These are phyloP conservation scores for Rhodotorula babjevae DNA, from an alignment of 768 basidiomycete species.

Conservation along the genomic window DNA sequence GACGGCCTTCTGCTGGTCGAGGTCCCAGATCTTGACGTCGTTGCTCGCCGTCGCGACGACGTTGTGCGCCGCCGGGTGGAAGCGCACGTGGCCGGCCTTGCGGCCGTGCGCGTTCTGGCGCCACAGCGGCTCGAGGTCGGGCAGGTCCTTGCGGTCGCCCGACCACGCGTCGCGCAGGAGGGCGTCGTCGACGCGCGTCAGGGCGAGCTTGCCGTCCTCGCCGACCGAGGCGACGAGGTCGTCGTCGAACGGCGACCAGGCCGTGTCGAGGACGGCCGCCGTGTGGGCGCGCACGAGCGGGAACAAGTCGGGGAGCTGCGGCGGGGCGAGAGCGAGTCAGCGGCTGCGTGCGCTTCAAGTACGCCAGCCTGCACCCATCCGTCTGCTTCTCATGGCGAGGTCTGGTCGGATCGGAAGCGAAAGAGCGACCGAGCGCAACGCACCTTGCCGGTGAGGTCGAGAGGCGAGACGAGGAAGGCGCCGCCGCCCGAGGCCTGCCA, in stretches of 20 bases:
- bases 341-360: slow-evolving; percentile 52
- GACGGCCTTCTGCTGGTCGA: slow-evolving; percentile 66
- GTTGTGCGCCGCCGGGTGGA: slow-evolving; percentile 83
- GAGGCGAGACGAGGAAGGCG: slow-evolving; percentile 87
- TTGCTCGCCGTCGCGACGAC: slow-evolving; percentile 73
- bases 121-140: slow-evolving; percentile 81
- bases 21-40: slow-evolving; percentile 87
- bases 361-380: too few species aligned
- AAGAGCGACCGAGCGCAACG: slow-evolving; percentile 70
- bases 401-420: slow-evolving; percentile 31
- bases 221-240: slow-evolving; percentile 81
- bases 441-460: slow-evolving; percentile 56
- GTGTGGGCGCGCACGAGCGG: slow-evolving; percentile 75
- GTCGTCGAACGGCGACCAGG: slow-evolving; percentile 94
- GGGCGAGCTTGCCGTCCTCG: slow-evolving; percentile 87
- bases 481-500: slow-evolving; percentile 83
- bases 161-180: slow-evolving; percentile 60
- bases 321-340: slow-evolving; percentile 50
- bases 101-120: slow-evolving; percentile 60
- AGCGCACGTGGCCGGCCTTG: slow-evolving; percentile 89
- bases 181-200: slow-evolving; percentile 77
- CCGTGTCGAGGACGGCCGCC: slow-evolving; percentile 75
- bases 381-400: too few species aligned
- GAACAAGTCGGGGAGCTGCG: slow-evolving; percentile 72
- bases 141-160: slow-evolving; percentile 71